Conservation (phyloP, 768 basidiomycete species). For the Gelatoporia subvermispora region DNA sequence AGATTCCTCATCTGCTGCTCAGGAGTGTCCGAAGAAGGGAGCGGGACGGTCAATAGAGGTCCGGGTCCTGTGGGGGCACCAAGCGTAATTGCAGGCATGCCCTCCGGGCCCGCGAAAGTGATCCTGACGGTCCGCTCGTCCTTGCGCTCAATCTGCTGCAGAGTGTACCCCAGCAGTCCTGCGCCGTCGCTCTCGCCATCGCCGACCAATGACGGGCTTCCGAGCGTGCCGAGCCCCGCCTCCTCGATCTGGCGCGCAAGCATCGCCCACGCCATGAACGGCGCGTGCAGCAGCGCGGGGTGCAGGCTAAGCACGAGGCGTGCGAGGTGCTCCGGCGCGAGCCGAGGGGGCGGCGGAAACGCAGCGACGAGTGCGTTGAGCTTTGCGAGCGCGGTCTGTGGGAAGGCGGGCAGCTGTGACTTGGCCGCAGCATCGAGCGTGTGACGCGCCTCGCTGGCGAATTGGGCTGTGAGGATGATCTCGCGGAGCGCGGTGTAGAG, state of each 20-base stretch:
- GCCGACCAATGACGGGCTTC: conserved; percentile 36
- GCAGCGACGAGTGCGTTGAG: conserved; percentile 37
- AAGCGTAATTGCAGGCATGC: conserved; percentile 25
- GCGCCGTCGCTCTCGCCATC: conserved; percentile 35
- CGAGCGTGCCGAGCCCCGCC: conserved; percentile 48
- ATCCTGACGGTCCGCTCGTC: conserved; percentile 37
- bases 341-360: conserved; percentile 43
- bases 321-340: conserved; percentile 46
- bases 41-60: conserved; percentile 39
- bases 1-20: conserved; percentile 22
- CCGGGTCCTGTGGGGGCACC: conserved; percentile 47
- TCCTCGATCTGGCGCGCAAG: conserved; percentile 53
- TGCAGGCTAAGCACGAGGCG: conserved; percentile 55
- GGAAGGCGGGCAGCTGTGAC: conserved; percentile 54
- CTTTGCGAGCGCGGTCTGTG: conserved; percentile 57
- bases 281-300: conserved; percentile 49
- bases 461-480: conserved; percentile 57
- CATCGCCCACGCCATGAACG: conserved; percentile 59
- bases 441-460: conserved; percentile 53
- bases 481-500: conserved; percentile 45
- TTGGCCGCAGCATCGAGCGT: conserved; percentile 49
- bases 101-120: conserved; percentile 34
- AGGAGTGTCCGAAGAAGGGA: conserved; percentile 34
- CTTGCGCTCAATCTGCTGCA: conserved; percentile 36
- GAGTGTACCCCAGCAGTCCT: conserved; percentile 47